Conservation (phyloP, 805 yeast genomes). For the Starmerella apicola region DNA sequence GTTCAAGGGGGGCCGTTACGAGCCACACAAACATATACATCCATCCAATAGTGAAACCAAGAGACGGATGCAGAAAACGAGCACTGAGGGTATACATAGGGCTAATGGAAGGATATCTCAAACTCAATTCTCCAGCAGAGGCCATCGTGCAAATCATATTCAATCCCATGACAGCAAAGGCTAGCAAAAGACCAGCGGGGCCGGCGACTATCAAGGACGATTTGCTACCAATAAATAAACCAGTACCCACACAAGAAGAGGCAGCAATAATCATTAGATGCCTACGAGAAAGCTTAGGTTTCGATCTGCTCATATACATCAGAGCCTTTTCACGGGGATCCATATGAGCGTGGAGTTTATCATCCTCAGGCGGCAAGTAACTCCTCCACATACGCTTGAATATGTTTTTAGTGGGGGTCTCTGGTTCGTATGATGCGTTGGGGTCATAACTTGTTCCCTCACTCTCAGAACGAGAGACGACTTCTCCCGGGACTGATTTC, state of each 20-base stretch:
- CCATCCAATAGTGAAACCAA: slow-evolving; percentile 61
- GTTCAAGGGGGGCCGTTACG: slow-evolving; percentile 47
- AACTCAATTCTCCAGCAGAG: slow-evolving; percentile 58
- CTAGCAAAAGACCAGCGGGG: slow-evolving; percentile 49
- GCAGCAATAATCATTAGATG: slow-evolving; percentile 65
- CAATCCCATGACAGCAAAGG: slow-evolving; percentile 48
- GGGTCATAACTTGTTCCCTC: background rate
- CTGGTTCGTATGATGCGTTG: background rate
- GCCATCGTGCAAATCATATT: slow-evolving; percentile 49
- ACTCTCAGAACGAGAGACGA: slow-evolving; percentile 2
- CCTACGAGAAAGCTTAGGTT: slow-evolving; percentile 31
- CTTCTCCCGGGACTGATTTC: slow-evolving; percentile 5
- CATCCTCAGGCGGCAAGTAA: slow-evolving; percentile 26
- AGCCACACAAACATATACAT: slow-evolving; percentile 50
- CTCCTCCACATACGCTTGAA: slow-evolving; percentile 11
- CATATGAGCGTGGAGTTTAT: slow-evolving; percentile 11
- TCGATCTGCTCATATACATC: slow-evolving; percentile 29
- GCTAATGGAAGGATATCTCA: slow-evolving; percentile 42
- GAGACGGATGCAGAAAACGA: slow-evolving; percentile 46
- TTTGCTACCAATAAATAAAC: slow-evolving; percentile 58
- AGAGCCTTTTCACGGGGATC: slow-evolving; percentile 19
- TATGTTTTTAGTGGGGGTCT: slow-evolving; percentile 2
- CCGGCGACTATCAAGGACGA: slow-evolving; percentile 45
- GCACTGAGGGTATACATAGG: slow-evolving; percentile 44
- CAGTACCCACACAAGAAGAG: slow-evolving; percentile 74